Percentiles rank a stretch among this genome's conserved stretches.
phyloP scores from a whole-genome alignment of 2,329 filamentous ascomycete genomes.

The Scleromitrula shiraiana region DNA sequence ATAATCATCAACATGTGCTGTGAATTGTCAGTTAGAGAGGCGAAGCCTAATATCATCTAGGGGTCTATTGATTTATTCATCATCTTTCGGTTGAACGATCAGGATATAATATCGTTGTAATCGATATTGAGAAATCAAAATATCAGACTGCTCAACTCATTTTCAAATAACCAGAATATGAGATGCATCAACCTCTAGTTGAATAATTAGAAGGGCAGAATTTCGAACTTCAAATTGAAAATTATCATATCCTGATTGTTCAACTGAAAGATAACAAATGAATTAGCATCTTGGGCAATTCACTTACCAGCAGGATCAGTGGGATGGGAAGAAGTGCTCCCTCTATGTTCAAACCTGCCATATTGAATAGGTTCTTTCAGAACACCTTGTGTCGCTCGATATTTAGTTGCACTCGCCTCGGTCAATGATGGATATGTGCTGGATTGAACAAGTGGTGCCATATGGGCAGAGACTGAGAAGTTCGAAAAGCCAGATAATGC shows the following conservation, averaged over 20 bases:
- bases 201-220: no score
- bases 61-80: no score
- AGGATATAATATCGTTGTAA: no score
- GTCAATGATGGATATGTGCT: neutral
- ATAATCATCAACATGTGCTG: neutral
- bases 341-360: neutral
- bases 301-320: neutral
- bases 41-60: neutral
- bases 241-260: no score
- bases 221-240: no score
- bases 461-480: neutral
- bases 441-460: neutral
- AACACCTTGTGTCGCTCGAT: neutral
- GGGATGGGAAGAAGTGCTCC: neutral
- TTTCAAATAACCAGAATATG: no score
- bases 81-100: no score
- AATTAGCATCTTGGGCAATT: no score
- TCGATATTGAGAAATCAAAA: no score
- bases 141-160: no score
- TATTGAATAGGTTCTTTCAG: neutral
- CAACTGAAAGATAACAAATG: no score
- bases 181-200: no score
- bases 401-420: neutral
- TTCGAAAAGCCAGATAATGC: neutral
- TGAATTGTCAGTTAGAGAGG: neutral